Conservation (phyloP, 225 moss, liverwort and hornwort genomes). For the Lunularia cruciata region DNA sequence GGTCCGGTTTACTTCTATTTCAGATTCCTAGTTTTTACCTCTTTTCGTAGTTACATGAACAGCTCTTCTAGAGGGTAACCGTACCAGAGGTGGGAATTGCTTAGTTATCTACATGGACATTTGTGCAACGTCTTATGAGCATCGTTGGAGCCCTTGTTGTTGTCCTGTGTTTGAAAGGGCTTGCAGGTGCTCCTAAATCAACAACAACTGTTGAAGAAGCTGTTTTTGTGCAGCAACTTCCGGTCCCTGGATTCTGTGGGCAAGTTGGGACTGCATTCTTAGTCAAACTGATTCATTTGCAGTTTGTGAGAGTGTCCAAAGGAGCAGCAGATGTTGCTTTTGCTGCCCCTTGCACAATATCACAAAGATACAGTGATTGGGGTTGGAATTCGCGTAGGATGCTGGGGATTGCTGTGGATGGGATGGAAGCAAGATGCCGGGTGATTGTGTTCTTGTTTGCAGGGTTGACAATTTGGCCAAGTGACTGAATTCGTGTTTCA, state of each 20-base stretch:
- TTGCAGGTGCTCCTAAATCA: slow-evolving; percentile 25
- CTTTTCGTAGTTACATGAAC: too few species aligned
- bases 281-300: slow-evolving; percentile 20
- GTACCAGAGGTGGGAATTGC: background rate
- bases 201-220: slow-evolving; percentile 29
- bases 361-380: slow-evolving; percentile 11
- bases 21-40: too few species aligned
- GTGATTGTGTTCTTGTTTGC: slow-evolving; percentile 5
- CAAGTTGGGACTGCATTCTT: slow-evolving; percentile 23
- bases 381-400: slow-evolving; percentile 7
- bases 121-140: slow-evolving; percentile 18
- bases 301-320: slow-evolving; percentile 14
- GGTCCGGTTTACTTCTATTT: too few species aligned
- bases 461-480: background rate
- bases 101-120: background rate
- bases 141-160: slow-evolving; percentile 26
- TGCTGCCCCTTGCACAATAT: slow-evolving; percentile 16
- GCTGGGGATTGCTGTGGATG: background rate
- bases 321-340: slow-evolving; percentile 9
- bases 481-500: slow-evolving; percentile 17
- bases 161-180: slow-evolving; percentile 26
- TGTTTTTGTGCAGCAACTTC: slow-evolving; percentile 25
- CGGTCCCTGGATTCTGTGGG: slow-evolving; percentile 28
- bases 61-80: too few species aligned
- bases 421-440: background rate